phyloP scores from a whole-genome alignment of 2,329 filamentous ascomycete species.

The Epichloe typhina region DNA sequence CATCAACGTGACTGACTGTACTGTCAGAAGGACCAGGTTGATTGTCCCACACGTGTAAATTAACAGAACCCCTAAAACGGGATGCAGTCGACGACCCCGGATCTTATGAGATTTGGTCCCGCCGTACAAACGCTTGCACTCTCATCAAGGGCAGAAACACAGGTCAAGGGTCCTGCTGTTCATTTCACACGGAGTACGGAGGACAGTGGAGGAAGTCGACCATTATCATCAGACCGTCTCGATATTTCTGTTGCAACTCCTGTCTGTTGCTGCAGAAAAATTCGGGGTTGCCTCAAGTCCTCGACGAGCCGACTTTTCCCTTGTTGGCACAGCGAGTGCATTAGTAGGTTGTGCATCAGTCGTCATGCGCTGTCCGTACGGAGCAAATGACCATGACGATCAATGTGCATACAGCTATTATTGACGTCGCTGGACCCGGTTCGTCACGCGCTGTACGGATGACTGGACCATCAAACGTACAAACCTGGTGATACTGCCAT shows the following conservation, averaged over 20 bases:
- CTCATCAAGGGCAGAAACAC: neutral
- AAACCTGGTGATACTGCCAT: too few species aligned
- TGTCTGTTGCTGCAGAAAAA: neutral
- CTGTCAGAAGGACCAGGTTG: too few species aligned
- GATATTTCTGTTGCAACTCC: too few species aligned
- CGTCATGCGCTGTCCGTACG: neutral
- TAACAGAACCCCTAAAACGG: too few species aligned
- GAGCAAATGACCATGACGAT: neutral
- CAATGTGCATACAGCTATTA: neutral
- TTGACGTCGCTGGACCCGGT: neutral
- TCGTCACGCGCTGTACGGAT: neutral
- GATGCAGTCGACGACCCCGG: neutral
- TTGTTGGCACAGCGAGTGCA: neutral
- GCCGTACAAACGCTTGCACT: neutral
- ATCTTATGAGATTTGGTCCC: neutral
- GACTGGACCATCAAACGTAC: too few species aligned
- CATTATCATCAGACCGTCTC: too few species aligned
- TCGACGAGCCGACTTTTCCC: neutral
- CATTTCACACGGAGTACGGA: neutral
- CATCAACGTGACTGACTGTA: too few species aligned
- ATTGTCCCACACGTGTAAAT: too few species aligned
- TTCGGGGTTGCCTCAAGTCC: neutral
- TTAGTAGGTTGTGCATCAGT: neutral
- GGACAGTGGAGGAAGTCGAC: too few species aligned
- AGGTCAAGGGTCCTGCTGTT: neutral